Conservation (phyloP, 495 filamentous ascomycete genomes). For the Aspergillus campestris region DNA sequence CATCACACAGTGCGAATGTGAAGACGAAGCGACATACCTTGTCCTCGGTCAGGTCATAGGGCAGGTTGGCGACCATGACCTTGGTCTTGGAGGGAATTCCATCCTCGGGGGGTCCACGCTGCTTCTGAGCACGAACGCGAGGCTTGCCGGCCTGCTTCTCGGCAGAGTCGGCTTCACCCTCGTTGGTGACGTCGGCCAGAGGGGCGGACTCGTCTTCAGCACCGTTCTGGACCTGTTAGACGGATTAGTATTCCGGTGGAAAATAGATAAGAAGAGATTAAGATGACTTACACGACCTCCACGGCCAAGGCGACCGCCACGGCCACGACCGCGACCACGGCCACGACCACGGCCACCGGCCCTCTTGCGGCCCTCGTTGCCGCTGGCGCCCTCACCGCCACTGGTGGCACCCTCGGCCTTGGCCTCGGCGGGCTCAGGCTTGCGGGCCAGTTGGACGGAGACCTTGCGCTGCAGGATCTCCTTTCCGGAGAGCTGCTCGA, state of each 20-base stretch:
- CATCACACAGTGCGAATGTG: no score
- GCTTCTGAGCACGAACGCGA: slow-evolving; percentile 43
- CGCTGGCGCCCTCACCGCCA: slow-evolving; percentile 58
- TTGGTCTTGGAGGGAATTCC: slow-evolving; percentile 98
- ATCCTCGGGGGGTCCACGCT: slow-evolving; percentile 95
- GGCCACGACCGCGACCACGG: slow-evolving; percentile 66
- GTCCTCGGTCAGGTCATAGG: slow-evolving; percentile 94
- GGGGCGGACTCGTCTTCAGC: slow-evolving; percentile 25
- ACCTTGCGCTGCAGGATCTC: slow-evolving; percentile 97
- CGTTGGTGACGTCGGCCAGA: slow-evolving; percentile 42
- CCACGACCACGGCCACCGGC: slow-evolving; percentile 66
- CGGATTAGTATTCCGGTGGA: not conserved
- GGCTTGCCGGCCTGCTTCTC: slow-evolving; percentile 51
- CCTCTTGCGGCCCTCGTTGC: slow-evolving; percentile 71
- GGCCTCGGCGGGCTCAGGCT: slow-evolving; percentile 78
- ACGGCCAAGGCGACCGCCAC: slow-evolving; percentile 54
- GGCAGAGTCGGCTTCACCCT: slow-evolving; percentile 43
- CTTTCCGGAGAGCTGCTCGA: slow-evolving; percentile 88
- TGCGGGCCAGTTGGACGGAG: slow-evolving; percentile 95
- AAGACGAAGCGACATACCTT: slow-evolving; percentile 51
- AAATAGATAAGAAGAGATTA: not conserved
- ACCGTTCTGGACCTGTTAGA: slow-evolving; percentile 11
- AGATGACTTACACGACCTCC: slow-evolving; percentile 62
- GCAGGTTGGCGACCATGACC: slow-evolving; percentile 99
- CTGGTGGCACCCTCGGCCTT: slow-evolving; percentile 62